These are phyloP conservation scores for Laburnicola sp. DNA, from an alignment of 2,329 filamentous ascomycete genomes.

Conservation along the genomic window DNA sequence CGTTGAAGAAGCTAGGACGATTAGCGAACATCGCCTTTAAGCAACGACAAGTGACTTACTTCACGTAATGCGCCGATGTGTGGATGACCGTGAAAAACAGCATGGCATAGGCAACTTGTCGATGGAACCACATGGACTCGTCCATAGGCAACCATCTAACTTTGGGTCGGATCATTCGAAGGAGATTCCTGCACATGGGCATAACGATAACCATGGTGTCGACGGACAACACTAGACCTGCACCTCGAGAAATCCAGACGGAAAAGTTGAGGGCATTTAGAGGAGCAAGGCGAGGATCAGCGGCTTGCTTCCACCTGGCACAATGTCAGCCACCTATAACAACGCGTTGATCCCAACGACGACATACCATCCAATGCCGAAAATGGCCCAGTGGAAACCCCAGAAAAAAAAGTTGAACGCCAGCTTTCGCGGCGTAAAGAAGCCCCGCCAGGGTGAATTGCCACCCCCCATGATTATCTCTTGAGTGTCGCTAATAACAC, in stretches of 20 bases:
- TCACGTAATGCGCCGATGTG: conserved; percentile 84
- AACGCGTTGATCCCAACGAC: not conserved
- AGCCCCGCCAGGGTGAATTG: conserved; percentile 17
- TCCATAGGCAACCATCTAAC: conserved; percentile 88
- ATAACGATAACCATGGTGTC: conserved; percentile 87
- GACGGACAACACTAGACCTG: conserved; percentile 80
- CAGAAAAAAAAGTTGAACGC: conserved; percentile 82
- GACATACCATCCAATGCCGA: conserved; percentile 80
- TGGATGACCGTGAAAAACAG: conserved; percentile 81
- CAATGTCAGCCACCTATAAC: conserved; percentile 24
- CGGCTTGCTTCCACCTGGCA: conserved; percentile 76
- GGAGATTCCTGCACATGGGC: conserved; percentile 90
- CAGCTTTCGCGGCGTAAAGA: conserved; percentile 69
- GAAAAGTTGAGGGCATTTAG: conserved; percentile 84
- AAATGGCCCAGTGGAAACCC: conserved; percentile 75
- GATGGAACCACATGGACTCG: conserved; percentile 95
- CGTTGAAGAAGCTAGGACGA: conserved; percentile 81
- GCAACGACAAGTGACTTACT: conserved; percentile 58
- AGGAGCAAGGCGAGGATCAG: conserved; percentile 68
- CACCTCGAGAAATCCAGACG: conserved; percentile 95
- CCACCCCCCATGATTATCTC: conserved; percentile 17
- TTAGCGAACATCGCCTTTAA: conserved; percentile 12
- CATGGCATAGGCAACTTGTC: conserved; percentile 88
- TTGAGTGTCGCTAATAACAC: conserved; percentile 10
- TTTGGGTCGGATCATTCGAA: conserved; percentile 84